Evolutionary conservation across 129 eudicot species (phyloP).

Genomic region (Flaveria bidentis): DNA sequence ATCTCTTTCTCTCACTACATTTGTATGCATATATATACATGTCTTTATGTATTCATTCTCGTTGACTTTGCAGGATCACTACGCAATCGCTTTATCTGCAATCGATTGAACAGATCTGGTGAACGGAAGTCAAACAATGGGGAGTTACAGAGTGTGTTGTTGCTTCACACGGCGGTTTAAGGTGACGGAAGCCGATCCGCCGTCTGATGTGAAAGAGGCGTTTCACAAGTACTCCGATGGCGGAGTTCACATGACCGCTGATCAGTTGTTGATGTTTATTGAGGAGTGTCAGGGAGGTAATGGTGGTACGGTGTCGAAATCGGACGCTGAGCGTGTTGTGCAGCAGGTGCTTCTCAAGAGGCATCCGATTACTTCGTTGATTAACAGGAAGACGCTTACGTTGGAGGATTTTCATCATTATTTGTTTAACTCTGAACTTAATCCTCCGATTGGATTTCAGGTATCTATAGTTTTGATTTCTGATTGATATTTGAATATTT

Average conservation of each 20-base stretch:
- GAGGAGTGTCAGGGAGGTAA: slow-evolving; percentile 51
- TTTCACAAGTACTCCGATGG: slow-evolving; percentile 55
- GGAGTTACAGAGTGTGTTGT: slow-evolving; percentile 76
- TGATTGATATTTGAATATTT: too few relatives aligned
- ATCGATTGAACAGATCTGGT: slow-evolving; percentile 26
- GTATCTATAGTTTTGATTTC: too few relatives aligned
- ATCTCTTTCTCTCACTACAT: slow-evolving; percentile 12
- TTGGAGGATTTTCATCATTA: slow-evolving; percentile 76
- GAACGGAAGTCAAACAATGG: slow-evolving; percentile 42
- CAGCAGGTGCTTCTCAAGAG: slow-evolving; percentile 61
- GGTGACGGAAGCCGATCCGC: slow-evolving; percentile 61
- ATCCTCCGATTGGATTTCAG: slow-evolving; percentile 63
- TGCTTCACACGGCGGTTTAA: slow-evolving; percentile 73
- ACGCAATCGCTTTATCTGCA: slow-evolving; percentile 13
- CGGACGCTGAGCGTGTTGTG: slow-evolving; percentile 49
- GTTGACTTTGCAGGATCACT: slow-evolving; percentile 21
- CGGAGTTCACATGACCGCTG: slow-evolving; percentile 64
- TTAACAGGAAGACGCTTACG: slow-evolving; percentile 55
- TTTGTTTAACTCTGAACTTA: slow-evolving; percentile 69
- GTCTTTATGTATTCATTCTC: neutral
- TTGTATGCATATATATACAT: neutral
- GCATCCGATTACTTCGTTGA: slow-evolving; percentile 53
- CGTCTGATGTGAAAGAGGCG: slow-evolving; percentile 57
- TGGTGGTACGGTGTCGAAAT: slow-evolving; percentile 31
- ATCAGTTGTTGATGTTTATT: slow-evolving; percentile 60